Base-by-base conservation (phyloP, 139 green algal species). In the Volvox africanus region DNA sequence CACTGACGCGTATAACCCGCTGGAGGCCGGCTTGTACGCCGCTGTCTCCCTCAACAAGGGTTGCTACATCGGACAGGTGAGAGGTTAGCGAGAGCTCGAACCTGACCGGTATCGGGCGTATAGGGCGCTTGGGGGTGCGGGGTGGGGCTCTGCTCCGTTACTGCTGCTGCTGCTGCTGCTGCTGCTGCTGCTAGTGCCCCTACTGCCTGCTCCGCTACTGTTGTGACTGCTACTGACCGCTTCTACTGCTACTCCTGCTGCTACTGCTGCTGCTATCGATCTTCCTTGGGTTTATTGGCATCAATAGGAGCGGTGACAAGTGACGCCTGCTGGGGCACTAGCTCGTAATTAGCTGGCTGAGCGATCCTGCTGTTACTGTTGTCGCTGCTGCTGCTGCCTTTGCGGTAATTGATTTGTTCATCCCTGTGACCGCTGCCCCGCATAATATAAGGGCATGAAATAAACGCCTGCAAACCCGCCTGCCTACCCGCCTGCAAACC, bases 11-110 rank as follows among this genome's bases (percentile, higher is more conserved):
- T 93, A 89, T 84, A 98, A 96, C 88, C 95, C 97, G 9, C 89
- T 98, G 13, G 97, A 99, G 89, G 96, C 96, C 0, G 96, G 96
- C 30, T 88, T 99, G 73, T 96, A 94, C 85, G 75, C 92, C 37
- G 96, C 96, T 1, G 95, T 98, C 2, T 95, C 85, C 1, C 61
- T 99, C 35, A 88, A 94, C 80, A 98, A 98, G 89, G 91, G 93
- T 37, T 95, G 92, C 89, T 95, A 94, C 93, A 94, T 95, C 21
- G 91, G 92, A 1, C 78, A 91, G 88, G 88, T 75, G 61, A 19
- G 75, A 2, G 78, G 80, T 73, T 9, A 55, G 9, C 44, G 44
- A 9, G 44, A 9, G 9, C 9, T 55, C 9, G 44, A 73, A 73
- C 9, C 21, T 11, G 16, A 24, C 65, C 21, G 65, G 2, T 6